phyloP scores from a whole-genome alignment of 495 filamentous ascomycete species.

The Cenococcum geophilum region DNA sequence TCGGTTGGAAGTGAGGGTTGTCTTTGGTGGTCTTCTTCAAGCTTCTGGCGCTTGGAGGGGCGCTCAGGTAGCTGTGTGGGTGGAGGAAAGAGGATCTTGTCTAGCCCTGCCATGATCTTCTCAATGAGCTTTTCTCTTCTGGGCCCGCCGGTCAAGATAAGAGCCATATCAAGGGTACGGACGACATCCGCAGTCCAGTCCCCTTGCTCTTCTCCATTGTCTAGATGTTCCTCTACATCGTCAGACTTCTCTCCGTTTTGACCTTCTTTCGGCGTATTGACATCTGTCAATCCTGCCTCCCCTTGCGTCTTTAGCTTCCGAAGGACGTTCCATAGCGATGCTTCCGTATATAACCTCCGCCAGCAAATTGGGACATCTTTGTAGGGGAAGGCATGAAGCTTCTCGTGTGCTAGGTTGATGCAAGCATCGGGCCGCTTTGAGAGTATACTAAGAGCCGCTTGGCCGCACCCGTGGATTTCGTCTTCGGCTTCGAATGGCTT shows the following conservation, averaged over 20 bases:
- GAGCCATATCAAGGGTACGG: slow-evolving; percentile 63
- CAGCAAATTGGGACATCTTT: slow-evolving; percentile 68
- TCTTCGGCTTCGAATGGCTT: slow-evolving; percentile 34
- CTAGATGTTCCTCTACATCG: background rate
- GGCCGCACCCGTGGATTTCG: slow-evolving; percentile 43
- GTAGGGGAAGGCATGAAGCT: slow-evolving; percentile 71
- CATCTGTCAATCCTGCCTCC: background rate
- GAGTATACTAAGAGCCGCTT: slow-evolving; percentile 36
- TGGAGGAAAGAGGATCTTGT: slow-evolving; percentile 25
- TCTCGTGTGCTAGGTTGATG: slow-evolving; percentile 47
- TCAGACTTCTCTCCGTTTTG: slow-evolving; percentile 2
- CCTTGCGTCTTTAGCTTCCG: slow-evolving; percentile 14
- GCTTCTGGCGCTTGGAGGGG: slow-evolving; percentile 15
- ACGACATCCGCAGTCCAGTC: slow-evolving; percentile 48
- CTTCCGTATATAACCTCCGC: slow-evolving; percentile 73
- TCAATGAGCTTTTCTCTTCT: slow-evolving; percentile 58
- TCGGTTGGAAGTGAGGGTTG: background rate
- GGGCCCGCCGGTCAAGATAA: slow-evolving; percentile 76
- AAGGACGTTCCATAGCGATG: slow-evolving; percentile 59
- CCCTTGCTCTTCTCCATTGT: slow-evolving; percentile 10
- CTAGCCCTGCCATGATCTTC: slow-evolving; percentile 45
- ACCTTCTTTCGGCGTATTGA: background rate
- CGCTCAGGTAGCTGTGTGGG: background rate
- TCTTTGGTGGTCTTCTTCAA: background rate
- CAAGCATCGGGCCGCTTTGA: slow-evolving; percentile 37